Evolutionary conservation across 192 early-diverging fungal species (phyloP), one percentile per base, ranked within the genome.

Genomic region (Chytriomyces confervae): DNA sequence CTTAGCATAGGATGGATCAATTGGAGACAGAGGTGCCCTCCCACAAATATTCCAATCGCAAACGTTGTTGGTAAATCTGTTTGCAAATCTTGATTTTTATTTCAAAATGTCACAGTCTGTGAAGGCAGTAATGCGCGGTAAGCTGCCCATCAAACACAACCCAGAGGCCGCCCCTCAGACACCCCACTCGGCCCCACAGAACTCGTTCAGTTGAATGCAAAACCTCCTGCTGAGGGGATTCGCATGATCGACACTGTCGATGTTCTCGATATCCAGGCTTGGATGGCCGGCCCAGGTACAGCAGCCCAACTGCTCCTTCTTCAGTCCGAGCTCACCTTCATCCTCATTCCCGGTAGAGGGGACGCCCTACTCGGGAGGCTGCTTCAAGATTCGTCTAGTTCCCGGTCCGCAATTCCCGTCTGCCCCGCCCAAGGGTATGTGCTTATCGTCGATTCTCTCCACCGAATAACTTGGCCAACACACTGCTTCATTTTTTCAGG

Each of bases 361-460:
- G 7, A 97, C 95, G 13, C 96, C 96, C 6, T 98, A 94, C 81
- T 86, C 91, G 64, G 87, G 85, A 6, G 96, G 96, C 43, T 83
- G 76, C 49, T 97, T 98, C 77, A 83, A 88, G 45, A 77, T 97
- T 20, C 88, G 89, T 44, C 78, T 97, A 10, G 75, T 85, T 16
- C 87, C 97, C 7, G 89, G 90, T 44, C 71, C 86, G 2, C 89
- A 92, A 66, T 98, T 93, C 77, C 96, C 95, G 0, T 75, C 88
- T n/a, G 84, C 87, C 0, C 94, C 96, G 13, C 96, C 96, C 64
- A 93, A 93, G 77, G 94, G 94, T 87, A 83, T 81, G 78, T 66
- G 13, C 29, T 73, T 79, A 43, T 13, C 24, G 49, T 7, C 77
- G 18, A 64, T 11, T 79, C 61, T 68, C 47, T 18, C 27, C n/a